A percentile compares a stretch with the other conserved stretches of the same genome.
Conservation (phyloP, 768 basidiomycete genomes). For the Daedaleopsis sinensis region DNA sequence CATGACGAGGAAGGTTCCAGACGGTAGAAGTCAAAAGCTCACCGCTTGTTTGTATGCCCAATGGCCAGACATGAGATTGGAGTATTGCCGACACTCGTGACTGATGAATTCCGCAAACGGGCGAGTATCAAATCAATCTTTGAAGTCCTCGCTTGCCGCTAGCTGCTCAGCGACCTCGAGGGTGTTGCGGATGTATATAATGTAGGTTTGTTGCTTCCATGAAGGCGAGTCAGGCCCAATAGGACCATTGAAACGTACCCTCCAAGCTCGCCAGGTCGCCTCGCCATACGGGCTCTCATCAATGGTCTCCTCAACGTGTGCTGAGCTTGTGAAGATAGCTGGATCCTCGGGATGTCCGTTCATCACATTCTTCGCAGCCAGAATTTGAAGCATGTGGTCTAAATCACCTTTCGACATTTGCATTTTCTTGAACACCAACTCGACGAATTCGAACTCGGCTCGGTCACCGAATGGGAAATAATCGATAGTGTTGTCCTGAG, state of each 20-base stretch:
- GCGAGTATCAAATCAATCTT: conserved; percentile 35
- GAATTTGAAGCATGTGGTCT: conserved; percentile 14
- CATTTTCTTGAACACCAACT: conserved; percentile 4
- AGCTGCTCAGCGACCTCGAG: conserved; percentile 30
- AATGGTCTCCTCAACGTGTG: conserved; percentile 29
- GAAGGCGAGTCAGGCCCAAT: conserved; percentile 24
- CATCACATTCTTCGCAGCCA: background rate
- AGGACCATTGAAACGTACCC: conserved; percentile 27
- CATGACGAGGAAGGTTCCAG: no score
- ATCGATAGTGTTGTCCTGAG: background rate
- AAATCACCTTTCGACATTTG: conserved; percentile 2
- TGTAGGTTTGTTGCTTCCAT: conserved; percentile 37
- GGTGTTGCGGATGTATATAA: conserved; percentile 39
- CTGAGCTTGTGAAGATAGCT: background rate
- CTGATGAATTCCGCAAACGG: conserved; percentile 33
- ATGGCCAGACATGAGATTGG: conserved; percentile 44
- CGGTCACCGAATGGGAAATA: conserved; percentile 21
- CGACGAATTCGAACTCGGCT: conserved; percentile 19
- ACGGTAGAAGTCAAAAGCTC: no score
- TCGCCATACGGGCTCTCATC: conserved; percentile 28
- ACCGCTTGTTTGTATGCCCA: conserved; percentile 45
- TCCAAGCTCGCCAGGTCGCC: conserved; percentile 27
- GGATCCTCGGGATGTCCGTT: background rate
- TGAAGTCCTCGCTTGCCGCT: conserved; percentile 40
- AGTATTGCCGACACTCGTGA: conserved; percentile 29